phyloP scores from a whole-genome alignment of 768 basidiomycete genomes.

The Steccherinum ochraceum region DNA sequence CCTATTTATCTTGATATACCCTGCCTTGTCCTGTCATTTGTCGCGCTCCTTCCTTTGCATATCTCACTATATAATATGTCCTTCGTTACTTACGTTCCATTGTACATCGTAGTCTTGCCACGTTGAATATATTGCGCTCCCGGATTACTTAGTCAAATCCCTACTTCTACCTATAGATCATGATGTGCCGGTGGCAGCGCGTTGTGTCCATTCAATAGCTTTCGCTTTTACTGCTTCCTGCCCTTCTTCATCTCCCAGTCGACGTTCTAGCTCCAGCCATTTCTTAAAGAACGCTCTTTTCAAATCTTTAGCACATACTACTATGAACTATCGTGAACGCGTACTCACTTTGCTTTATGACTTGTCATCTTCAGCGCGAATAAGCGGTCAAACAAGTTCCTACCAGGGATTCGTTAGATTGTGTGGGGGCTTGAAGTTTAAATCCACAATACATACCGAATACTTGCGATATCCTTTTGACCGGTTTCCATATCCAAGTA shows the following conservation, averaged over 20 bases:
- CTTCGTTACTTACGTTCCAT: constrained; percentile 26
- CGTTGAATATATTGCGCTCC: constrained; percentile 4
- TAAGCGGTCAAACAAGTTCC: constrained; percentile 84
- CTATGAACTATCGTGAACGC: not conserved
- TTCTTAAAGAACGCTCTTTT: constrained; percentile 93
- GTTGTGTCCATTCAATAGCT: constrained; percentile 88
- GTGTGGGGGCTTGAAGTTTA: not conserved
- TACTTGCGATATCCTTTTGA: constrained; percentile 69
- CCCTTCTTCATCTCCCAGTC: constrained; percentile 83
- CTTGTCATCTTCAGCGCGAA: constrained; percentile 84
- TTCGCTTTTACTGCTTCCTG: constrained; percentile 75
- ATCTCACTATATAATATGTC: constrained; percentile 28
- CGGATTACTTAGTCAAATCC: not conserved
- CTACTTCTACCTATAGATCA: not conserved
- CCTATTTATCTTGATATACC: constrained; percentile 40
- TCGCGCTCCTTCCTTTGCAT: constrained; percentile 45
- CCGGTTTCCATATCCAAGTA: constrained; percentile 96
- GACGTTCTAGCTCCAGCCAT: constrained; percentile 85
- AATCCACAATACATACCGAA: constrained; percentile 44
- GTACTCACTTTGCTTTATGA: constrained; percentile 89
- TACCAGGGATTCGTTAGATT: constrained; percentile 26
- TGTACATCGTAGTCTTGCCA: constrained; percentile 14
- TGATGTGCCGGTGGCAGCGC: constrained; percentile 29
- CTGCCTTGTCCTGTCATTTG: constrained; percentile 28
- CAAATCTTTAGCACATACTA: not conserved